Evolutionary conservation across 2,329 filamentous ascomycete genomes (phyloP).

Genomic region (Gaeumannomyces sp.): DNA sequence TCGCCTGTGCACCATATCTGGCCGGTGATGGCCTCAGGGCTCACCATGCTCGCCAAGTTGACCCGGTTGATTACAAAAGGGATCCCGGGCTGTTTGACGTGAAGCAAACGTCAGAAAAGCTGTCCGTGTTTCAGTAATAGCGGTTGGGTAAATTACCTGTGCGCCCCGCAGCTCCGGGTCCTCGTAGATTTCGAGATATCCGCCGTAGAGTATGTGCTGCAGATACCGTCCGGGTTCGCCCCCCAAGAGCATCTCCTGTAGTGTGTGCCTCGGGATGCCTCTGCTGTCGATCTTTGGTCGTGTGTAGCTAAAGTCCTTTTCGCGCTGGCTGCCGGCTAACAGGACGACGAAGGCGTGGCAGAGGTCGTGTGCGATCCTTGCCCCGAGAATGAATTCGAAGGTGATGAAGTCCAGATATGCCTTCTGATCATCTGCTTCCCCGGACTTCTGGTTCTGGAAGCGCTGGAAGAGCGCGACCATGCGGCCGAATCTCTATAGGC

Average conservation of each 20-base stretch:
- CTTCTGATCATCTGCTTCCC: neutral
- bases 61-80: neutral
- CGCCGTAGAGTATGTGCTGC: neutral
- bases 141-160: neutral
- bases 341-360: neutral
- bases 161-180: neutral
- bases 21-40: neutral
- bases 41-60: neutral
- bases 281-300: neutral
- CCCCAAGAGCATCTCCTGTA: neutral
- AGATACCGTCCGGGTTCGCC: neutral
- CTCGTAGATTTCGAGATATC: neutral
- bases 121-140: too few relatives aligned
- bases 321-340: neutral
- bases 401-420: neutral
- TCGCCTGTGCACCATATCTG: neutral
- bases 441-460: neutral
- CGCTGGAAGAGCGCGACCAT: neutral
- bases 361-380: neutral
- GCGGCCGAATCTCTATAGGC: neutral
- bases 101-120: too few relatives aligned
- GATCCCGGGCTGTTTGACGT: neutral
- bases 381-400: neutral
- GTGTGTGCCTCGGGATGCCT: too few relatives aligned
- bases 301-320: neutral